phyloP scores from a whole-genome alignment of 371 early-diverging fungal genomes.

The Apophysomyces ossiformis region DNA sequence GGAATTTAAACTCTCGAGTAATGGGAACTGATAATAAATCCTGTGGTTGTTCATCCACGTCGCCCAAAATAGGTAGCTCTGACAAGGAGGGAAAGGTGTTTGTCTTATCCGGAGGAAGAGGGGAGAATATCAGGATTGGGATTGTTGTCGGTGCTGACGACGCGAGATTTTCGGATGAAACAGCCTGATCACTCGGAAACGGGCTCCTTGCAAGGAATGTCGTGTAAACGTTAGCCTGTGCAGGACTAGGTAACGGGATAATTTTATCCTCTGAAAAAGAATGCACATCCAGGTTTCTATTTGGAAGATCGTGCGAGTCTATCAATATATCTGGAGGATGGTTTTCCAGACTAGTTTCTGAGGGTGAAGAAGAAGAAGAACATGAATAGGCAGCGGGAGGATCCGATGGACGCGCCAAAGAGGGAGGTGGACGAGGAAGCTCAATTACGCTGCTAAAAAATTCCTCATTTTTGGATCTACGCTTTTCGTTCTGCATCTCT shows the following conservation, averaged over 20 bases:
- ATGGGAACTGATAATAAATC: not conserved
- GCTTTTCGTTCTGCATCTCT: slow-evolving; percentile 2
- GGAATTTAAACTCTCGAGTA: slow-evolving; percentile 12
- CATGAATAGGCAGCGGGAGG: slow-evolving; percentile 8
- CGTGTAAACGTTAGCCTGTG: slow-evolving; percentile 12
- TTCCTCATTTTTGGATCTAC: slow-evolving; percentile 34
- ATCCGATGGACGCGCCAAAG: not conserved
- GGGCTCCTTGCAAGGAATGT: slow-evolving; percentile 4
- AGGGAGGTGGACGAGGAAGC: slow-evolving; percentile 48
- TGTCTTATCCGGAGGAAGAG: slow-evolving; percentile 30
- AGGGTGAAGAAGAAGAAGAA: slow-evolving; percentile 2
- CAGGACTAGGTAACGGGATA: slow-evolving; percentile 44
- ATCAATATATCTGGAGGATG: not conserved
- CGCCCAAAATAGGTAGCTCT: slow-evolving; percentile 43
- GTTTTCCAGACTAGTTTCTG: not conserved
- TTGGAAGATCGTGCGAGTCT: not conserved
- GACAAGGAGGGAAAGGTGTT: slow-evolving; percentile 36
- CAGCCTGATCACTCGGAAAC: slow-evolving; percentile 18
- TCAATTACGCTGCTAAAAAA: slow-evolving; percentile 35
- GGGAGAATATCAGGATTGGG: slow-evolving; percentile 35
- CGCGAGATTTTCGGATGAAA: slow-evolving; percentile 14
- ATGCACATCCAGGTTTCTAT: not conserved
- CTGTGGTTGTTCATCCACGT: slow-evolving; percentile 22
- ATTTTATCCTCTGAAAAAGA: slow-evolving; percentile 33
- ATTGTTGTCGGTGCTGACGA: slow-evolving; percentile 20